Conservation (phyloP, 352 stramenopile genomes). For the Phytophthora constricta region DNA sequence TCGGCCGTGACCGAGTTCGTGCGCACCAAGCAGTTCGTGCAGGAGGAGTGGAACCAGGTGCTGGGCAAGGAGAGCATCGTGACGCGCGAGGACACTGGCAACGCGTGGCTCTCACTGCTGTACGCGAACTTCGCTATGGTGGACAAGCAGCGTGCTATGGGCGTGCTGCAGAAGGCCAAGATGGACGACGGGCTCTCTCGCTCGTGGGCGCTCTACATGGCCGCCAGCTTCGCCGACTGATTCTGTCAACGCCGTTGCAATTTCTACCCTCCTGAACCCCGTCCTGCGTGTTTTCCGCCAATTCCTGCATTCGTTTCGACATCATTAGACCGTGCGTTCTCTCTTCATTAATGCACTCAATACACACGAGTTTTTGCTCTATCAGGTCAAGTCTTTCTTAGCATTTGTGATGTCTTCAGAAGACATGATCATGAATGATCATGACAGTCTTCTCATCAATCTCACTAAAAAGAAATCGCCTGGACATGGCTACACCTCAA, state of each 20-base stretch:
- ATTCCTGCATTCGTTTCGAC: neutral
- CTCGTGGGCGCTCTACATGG: conserved; percentile 80
- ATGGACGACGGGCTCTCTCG: conserved; percentile 80
- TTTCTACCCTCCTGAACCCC: too few species aligned
- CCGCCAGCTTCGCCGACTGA: conserved; percentile 49
- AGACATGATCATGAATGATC: too few species aligned
- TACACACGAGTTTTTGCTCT: too few species aligned
- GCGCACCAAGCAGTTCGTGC: conserved; percentile 56
- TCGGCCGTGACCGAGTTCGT: conserved; percentile 67
- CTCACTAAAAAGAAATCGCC: too few species aligned
- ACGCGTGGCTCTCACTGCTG: conserved; percentile 59
- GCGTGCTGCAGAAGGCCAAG: conserved; percentile 57
- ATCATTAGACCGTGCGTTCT: neutral
- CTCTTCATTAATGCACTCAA: neutral
- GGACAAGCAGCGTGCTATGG: conserved; percentile 54
- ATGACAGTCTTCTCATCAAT: too few species aligned
- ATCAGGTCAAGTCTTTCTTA: too few species aligned
- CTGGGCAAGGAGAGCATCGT: conserved; percentile 59
- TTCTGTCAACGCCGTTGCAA: too few species aligned
- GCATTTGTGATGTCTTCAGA: too few species aligned
- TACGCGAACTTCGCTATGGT: conserved; percentile 71
- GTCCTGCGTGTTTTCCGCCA: neutral
- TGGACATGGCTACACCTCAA: too few species aligned
- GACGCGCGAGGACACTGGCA: conserved; percentile 39
- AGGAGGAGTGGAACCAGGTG: conserved; percentile 70